A percentile compares a stretch with the other conserved stretches of the same genome.
phyloP scores from a whole-genome alignment of 2,329 filamentous ascomycete genomes.

The Penicillium olsonii region DNA sequence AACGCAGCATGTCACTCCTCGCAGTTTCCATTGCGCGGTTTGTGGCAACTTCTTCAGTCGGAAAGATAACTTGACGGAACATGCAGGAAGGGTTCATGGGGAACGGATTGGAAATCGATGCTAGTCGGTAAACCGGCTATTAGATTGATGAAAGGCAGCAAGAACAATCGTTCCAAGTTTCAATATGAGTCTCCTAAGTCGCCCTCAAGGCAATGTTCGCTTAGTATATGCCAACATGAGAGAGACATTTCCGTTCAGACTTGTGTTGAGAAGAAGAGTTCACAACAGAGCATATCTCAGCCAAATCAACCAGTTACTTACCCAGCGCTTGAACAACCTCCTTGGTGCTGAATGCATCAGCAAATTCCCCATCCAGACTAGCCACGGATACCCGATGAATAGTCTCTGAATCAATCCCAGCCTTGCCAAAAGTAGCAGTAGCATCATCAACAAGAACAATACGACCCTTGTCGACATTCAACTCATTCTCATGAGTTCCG shows the following conservation, averaged over 20 bases:
- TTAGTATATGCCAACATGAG: no score
- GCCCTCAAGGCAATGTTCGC: no score
- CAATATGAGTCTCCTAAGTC: no score
- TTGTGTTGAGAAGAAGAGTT: no score
- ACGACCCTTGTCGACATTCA: constrained; percentile 28
- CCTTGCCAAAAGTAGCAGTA: constrained; percentile 49
- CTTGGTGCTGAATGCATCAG: constrained; percentile 40
- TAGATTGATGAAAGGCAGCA: no score
- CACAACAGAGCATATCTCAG: no score
- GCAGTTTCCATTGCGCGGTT: constrained; percentile 2
- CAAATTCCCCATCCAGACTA: constrained; percentile 51
- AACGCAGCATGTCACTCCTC: constrained; percentile 5
- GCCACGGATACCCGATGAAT: constrained; percentile 49
- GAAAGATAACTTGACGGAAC: constrained; percentile 6
- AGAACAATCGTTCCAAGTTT: no score
- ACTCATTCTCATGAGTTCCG: constrained; percentile 22
- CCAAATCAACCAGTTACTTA: background rate
- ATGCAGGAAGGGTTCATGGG: no score
- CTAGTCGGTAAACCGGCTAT: no score
- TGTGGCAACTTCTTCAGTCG: constrained; percentile 1
- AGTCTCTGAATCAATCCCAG: constrained; percentile 47
- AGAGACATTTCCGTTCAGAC: no score
- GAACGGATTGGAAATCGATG: no score
- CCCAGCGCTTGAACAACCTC: constrained; percentile 37
- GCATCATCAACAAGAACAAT: constrained; percentile 50